Evolutionary conservation across 208 protist species (phyloP).

Genomic region (Acanthamoeba castellanii): DNA sequence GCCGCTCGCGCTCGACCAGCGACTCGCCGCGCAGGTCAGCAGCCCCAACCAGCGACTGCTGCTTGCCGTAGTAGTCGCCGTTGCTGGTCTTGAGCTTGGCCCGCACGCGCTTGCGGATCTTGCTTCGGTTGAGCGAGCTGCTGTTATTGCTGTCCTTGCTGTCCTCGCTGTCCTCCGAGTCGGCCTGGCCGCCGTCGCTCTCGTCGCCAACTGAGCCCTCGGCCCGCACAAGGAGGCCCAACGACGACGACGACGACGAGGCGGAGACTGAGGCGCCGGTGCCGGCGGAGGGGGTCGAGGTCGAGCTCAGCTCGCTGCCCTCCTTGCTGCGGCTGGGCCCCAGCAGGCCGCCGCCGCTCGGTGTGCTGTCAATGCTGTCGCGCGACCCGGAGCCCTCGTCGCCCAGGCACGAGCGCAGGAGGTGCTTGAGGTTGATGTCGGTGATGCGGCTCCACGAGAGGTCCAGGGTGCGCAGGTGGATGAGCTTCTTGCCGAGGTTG

Average conservation of each 20-base stretch:
- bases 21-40: no score
- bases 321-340: background rate
- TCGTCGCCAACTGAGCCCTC: background rate
- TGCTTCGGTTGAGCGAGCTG: background rate
- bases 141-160: background rate
- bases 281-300: background rate
- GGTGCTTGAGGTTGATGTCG: constrained; percentile 47
- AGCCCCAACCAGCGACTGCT: background rate
- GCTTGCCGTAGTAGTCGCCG: background rate
- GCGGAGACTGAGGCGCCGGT: background rate
- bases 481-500: constrained; percentile 31
- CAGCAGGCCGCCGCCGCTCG: background rate
- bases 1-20: constrained; percentile 4
- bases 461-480: constrained; percentile 39
- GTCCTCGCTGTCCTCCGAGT: constrained; percentile 58
- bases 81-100: constrained; percentile 47
- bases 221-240: background rate
- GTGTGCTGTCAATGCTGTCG: constrained; percentile 2
- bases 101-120: constrained; percentile 44
- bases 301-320: background rate
- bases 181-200: constrained; percentile 31
- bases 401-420: constrained; percentile 44
- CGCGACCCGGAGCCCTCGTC: background rate
- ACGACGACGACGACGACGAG: background rate
- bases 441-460: constrained; percentile 60